Evolutionary conservation across 352 stramenopile species (phyloP), one percentile per base, ranked within the genome.

Genomic region (Globisporangium solare): DNA sequence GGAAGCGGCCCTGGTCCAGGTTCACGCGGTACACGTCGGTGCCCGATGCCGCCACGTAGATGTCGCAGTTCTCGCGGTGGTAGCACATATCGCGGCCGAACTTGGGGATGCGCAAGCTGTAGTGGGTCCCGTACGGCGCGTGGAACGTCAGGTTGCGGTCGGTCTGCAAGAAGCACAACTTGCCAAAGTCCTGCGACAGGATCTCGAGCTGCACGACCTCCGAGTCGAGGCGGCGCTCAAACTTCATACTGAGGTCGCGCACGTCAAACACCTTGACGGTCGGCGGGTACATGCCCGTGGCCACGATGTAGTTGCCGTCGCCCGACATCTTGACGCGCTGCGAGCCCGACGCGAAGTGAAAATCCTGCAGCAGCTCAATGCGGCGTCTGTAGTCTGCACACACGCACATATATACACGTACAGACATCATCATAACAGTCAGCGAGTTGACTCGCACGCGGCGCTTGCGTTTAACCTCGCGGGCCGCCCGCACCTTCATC

Each of bases 311-410:
- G 49, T 98, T 84, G 46, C 96, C 96, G 79, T 99, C 97, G 10
- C 64, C 31, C 14, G 89, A 97, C 83, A 99, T 97, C 49, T 95
- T 92, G 22, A 99, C 67, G 47, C 86, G 75, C 76, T 98, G 95
- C 24, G 88, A 97, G 18, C 91, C 94, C 35, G 93, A 91, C 4
- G 89, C 85, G 67, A 99, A 99, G 69, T 99, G 89, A 68, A 99
- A 99, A 67, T 99, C 97, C 84, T 99, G 97, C 58, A 99, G 83
- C 18, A 99, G 72, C 66, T 99, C 97, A 37, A 99, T 95, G 39
- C 97, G 86, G 47, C 91, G 88, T 37, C 96, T 79, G 64, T 94
- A 95, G 60, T 94, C 86, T 72, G 42, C 37, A 46, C 1, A 46
- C 5, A 24, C 21, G 15, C 21, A 58, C 6, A 7, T 12, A 46